Evolutionary conservation across 2,329 filamentous ascomycete species (phyloP).

Genomic region (Ploettnerulaceae sp.): DNA sequence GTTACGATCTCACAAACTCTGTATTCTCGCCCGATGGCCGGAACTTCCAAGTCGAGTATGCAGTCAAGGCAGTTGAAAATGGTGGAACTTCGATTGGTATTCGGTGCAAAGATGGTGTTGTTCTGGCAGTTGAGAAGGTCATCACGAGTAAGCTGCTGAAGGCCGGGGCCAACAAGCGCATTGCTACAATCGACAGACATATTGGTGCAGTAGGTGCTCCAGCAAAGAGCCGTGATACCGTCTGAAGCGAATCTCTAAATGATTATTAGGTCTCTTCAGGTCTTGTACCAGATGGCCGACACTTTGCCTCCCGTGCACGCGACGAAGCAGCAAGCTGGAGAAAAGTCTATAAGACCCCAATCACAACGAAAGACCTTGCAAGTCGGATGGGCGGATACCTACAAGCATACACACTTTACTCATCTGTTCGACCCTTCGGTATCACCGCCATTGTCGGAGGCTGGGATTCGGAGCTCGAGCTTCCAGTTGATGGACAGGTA

Average conservation of each 20-base stretch:
- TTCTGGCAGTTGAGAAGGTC: constrained; percentile 95
- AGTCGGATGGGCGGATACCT: constrained; percentile 93
- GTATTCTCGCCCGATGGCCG: constrained; percentile 99
- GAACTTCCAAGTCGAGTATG: constrained; percentile 99
- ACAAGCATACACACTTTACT: constrained; percentile 96
- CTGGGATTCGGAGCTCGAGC: constrained; percentile 83
- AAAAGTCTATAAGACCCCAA: constrained; percentile 89
- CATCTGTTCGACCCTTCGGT: constrained; percentile 92
- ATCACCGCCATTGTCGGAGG: constrained; percentile 92
- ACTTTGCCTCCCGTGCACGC: constrained; percentile 90
- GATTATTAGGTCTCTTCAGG: constrained; percentile 80
- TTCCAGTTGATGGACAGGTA: constrained; percentile 85
- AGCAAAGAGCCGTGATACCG: too few relatives aligned
- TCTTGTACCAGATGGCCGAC: constrained; percentile 88
- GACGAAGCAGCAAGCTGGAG: constrained; percentile 92
- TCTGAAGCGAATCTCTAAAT: constrained; percentile 12
- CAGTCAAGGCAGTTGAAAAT: constrained; percentile 97
- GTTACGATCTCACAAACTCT: constrained; percentile 98
- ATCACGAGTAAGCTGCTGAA: constrained; percentile 94
- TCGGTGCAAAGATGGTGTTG: constrained; percentile 93
- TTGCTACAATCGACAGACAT: constrained; percentile 90
- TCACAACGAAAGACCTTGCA: constrained; percentile 81
- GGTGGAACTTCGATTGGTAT: constrained; percentile 95
- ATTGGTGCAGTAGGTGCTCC: constrained; percentile 72
- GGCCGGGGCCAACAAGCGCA: constrained; percentile 92